Base-by-base conservation (phyloP, 2,329 filamentous ascomycete species). In the Orbilia oligospora region DNA sequence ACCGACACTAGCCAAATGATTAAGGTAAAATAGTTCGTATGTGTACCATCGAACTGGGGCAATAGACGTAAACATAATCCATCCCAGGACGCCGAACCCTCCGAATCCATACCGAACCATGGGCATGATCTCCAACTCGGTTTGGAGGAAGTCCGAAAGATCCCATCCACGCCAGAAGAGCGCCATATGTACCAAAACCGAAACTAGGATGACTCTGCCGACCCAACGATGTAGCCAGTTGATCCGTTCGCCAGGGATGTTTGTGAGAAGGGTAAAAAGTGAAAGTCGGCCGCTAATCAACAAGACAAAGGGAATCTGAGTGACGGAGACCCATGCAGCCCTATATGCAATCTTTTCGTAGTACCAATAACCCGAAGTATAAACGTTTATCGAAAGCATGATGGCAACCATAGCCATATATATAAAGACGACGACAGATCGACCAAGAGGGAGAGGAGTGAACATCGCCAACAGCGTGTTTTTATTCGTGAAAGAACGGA, bases 151-250 rank as follows among this genome's bases (percentile, higher is more conserved):
- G 73, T 89, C 88, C 69, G 89, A 87, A 10, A 85, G 85, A 27
- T 87, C 87, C 89, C 91, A 93, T 82, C 90, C 87, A 1, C 85
- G 85, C 84, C 90, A 90, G 83, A 92, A 93, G 83, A 91, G 89
- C 81, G 89, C 91, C 76, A 91, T 90, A 81, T 93, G 91, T 2
- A 92, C 87, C 0, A 90, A 90, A 0, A 89, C 89, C 0, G 90
- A 92, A 16, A 92, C 84, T 41, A 93, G 87, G 85, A 93, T 88
- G 70, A 90, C 91, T 75, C 91, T 87, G 2, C 89, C 90, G 9
- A 90, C 88, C 91, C 91, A 93, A 77, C 91, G 88, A 81, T 93
- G 91, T 66, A 92, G 84, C 91, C 91, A 93, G 83, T 92, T 92
- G 73, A 93, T 85, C 8, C 90, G 87, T 84, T 93, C 91, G 81